Evolutionary conservation across 208 protist genomes (phyloP).

Genomic region (Acanthamoeba divionensis): DNA sequence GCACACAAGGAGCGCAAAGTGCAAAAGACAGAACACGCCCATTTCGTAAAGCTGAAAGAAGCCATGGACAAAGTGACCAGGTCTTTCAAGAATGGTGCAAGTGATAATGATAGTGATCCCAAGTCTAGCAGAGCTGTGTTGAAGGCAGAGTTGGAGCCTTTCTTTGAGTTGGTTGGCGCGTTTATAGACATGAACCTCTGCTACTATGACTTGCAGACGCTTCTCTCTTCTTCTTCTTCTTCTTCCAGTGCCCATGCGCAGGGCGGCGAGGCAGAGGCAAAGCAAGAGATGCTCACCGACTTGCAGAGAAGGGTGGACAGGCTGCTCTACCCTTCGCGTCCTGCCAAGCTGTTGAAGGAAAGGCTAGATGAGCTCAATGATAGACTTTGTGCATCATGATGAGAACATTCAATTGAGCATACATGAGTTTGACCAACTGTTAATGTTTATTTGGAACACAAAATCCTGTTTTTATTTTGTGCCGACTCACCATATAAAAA

Average conservation of each 20-base stretch:
- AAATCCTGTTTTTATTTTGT: too few relatives aligned
- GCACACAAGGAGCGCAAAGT: background rate
- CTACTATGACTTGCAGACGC: background rate
- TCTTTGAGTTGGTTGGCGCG: background rate
- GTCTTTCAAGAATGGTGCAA: background rate
- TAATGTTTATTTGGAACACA: too few relatives aligned
- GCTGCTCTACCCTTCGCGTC: background rate
- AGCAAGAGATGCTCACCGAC: background rate
- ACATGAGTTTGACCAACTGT: too few relatives aligned
- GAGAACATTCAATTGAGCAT: too few relatives aligned
- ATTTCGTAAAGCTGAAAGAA: background rate
- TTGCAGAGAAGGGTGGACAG: background rate
- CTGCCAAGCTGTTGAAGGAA: background rate
- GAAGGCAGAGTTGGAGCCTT: constrained; percentile 21
- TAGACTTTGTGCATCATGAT: background rate
- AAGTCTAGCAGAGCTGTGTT: too few relatives aligned
- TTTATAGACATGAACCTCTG: background rate
- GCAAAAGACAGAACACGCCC: background rate
- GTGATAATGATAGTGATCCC: background rate
- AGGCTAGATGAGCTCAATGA: background rate
- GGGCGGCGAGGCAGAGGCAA: background rate
- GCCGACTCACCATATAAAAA: too few relatives aligned
- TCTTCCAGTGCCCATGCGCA: too few relatives aligned
- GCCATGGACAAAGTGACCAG: background rate
- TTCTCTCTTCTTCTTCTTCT: background rate